Base-by-base conservation (phyloP, 1,284 basidiomycete species). In the Ceratobasidium theobromae region DNA sequence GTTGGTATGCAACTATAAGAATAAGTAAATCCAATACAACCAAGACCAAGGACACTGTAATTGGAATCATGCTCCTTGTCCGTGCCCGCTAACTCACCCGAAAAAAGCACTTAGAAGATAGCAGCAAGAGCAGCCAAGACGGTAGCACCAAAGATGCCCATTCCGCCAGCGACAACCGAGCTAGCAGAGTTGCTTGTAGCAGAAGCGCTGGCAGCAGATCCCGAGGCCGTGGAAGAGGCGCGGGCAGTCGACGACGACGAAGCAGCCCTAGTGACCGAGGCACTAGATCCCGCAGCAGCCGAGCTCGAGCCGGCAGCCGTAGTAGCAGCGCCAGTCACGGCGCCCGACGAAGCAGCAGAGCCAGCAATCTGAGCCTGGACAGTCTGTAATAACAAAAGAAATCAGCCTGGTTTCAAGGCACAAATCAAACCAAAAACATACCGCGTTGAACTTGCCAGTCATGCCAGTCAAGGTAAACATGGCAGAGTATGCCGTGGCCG, bases 401-500 rank as follows among this genome's bases (percentile, higher is more conserved):
- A 51, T 3, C 2, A 27, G 12, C 4, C 33, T 16, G 21, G 27
- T 16, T 16, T 18, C 32, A 4, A 8, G 9, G 3, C 23, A 51
- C 25, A 62, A 52, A 32, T 18, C 6, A n/a, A n/a, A 5, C 6
- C 18, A 16, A 30, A 16, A 16, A 38, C 45, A 27, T 51, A 62
- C 58, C 30, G 43, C 38, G 53, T 71, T 70, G 54, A 72, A 69
- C 4, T 43, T 54, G 18, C 72, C 72, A 12, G 66, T 69, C 71
- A 72, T 72, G 23, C 66, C 64, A 9, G 52, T 69, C 41, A 72
- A 49, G 12, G 27, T 48, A 72, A 80, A 80, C 66, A 75, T 76
- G 23, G 78, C 76, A 18, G 77, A 79, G 74, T 76, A 80, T 27
- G 77, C 76, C 68, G 76, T 72, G 70, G 79, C 77, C 16, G 72